Evolutionary conservation across 768 basidiomycete genomes (phyloP).

Genomic region (Rhizopogon vulgaris): DNA sequence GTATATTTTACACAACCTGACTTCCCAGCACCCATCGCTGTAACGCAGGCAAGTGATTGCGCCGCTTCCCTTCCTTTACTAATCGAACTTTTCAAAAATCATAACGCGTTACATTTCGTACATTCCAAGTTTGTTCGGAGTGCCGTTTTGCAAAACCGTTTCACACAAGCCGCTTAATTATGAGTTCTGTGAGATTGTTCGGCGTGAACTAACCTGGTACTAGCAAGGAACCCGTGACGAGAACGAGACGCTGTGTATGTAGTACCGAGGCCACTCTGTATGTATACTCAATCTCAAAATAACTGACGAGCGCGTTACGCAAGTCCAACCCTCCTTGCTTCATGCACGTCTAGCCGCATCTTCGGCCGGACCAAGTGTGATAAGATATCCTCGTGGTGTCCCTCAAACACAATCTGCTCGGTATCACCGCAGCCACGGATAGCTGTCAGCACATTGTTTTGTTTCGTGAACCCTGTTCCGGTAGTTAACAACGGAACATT

Average conservation of each 20-base stretch:
- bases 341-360: background rate
- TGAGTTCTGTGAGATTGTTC: background rate
- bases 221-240: background rate
- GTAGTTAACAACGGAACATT: background rate
- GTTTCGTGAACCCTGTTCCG: background rate
- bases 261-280: too few relatives aligned
- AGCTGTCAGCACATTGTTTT: background rate
- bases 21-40: too few relatives aligned
- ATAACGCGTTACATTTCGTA: background rate
- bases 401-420: background rate
- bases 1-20: background rate
- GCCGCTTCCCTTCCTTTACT: background rate
- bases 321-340: background rate
- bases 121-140: background rate
- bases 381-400: background rate
- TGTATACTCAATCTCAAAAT: too few relatives aligned
- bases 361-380: background rate
- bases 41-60: background rate
- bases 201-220: background rate
- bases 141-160: background rate
- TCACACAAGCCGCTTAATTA: background rate
- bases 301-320: background rate
- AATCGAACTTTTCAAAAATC: background rate
- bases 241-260: background rate
- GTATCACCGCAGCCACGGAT: background rate